Base-by-base conservation (phyloP, 352 stramenopile genomes). In the Phytophthora brassicae region DNA sequence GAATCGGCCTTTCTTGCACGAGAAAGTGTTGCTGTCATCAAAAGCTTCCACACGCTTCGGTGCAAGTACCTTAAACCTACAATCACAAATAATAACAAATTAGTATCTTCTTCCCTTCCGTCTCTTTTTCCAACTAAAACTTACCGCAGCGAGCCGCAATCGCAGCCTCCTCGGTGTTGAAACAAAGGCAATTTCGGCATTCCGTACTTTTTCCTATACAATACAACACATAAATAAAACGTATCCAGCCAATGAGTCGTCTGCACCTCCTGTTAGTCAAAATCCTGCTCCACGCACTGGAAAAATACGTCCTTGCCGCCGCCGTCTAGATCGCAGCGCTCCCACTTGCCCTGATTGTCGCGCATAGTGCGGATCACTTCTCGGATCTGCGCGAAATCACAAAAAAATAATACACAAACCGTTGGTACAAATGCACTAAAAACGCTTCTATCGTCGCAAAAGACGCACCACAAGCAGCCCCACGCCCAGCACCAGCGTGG, bases 1-100 rank as follows among this genome's bases (percentile, higher is more conserved):
- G 36, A 92, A 92, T 22, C 84, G 74, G 3, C 84, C 84, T 50
- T 89, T 90, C 68, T 93, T 93, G 75, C 82, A 92, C 3, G 84
- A 88, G 24, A 92, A 70, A 41, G 80, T 78, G 53, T 92, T 91
- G 73, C 82, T 92, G 52, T 93, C 84, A 55, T 93, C 84, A 46
- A 90, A 93, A 3, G 82, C 84, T 16, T 90, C 84, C n/a, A 90
- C 77, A 35, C 74, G 72, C 65, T 88, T 90, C 3, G 84, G 82
- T 4, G 84, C 84, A 14, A 93, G 60, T 13, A 92, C 60, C 56
- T 89, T 75, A 59, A 93, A 92, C 60, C 84, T 92, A 64, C 17
- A 29, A 46, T 22, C 6, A 62, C 6, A 11, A 24, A 17, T 49
- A 42, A 17, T 49, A 42, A 46, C 24, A 22, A 38, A 45, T 45